Base-by-base conservation (phyloP, 352 stramenopile species). In the Bremia lactucae region DNA sequence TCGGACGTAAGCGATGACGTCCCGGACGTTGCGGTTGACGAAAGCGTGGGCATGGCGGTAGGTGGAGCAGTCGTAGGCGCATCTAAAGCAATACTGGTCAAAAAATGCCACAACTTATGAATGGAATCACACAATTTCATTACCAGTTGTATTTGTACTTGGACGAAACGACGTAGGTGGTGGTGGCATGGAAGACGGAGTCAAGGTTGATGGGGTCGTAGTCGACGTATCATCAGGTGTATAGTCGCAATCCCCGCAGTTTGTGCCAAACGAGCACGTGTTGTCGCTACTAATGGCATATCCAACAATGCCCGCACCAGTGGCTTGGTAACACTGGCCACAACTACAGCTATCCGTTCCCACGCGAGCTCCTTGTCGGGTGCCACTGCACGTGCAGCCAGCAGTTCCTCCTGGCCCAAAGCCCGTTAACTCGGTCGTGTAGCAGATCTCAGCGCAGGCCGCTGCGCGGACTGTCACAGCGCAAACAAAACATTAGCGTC, bases 361-460 rank as follows among this genome's bases (percentile, higher is more conserved):
- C 4, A 49, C 36, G n/a, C 59, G 48, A 10, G 39, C 49, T 9
- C 52, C 52, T 3, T 48, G 42, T 14, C 29, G 42, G 3, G 46
- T 57, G 24, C 61, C 57, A 14, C n/a, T 56, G 22, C 67, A 79
- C 15, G 37, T 50, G 28, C 65, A 75, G 22, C 40, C 51, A 10
- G 43, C 19, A 7, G 6, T 14, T 4, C 65, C 68, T 48, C 52
- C 55, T 0, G 62, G 36, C 4, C 38, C 41, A 29, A 80, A 80
- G 15, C 68, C 68, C 21, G 54, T 64, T 13, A 72, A n/a, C 8
- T 51, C 44, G 2, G 50, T 66, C 20, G 52, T 64, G 20, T 59
- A 64, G 47, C 68, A 80, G 31, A 80, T 62, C 2, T 41, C 3
- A 0, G 45, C 35, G 36, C 67, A 79, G 3, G 43, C 43, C 18